phyloP scores from a whole-genome alignment of 257 asterid species.

The Gentiana straminea region DNA sequence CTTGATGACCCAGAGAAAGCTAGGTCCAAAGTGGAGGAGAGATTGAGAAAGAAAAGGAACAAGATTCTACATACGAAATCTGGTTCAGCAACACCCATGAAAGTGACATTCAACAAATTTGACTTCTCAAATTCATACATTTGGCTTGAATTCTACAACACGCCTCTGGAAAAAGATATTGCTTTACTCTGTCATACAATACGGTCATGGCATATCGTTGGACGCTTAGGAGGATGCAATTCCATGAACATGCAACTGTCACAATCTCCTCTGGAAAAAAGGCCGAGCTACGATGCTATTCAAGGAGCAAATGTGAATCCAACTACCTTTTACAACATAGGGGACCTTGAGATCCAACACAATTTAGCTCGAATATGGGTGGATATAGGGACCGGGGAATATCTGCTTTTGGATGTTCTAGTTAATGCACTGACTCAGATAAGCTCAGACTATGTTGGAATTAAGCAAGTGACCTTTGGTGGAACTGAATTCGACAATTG shows the following conservation, averaged over 20 bases:
- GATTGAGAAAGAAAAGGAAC: conserved; percentile 81
- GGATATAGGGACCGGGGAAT: conserved; percentile 80
- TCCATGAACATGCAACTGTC: conserved; percentile 95
- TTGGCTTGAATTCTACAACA: conserved; percentile 89
- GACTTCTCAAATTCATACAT: conserved; percentile 72
- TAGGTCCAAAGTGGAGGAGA: conserved; percentile 83
- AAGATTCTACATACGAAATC: conserved; percentile 73
- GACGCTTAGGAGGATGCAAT: conserved; percentile 96
- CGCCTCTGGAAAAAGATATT: conserved; percentile 70
- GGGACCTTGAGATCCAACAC: conserved; percentile 91
- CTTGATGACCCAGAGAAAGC: conserved; percentile 83
- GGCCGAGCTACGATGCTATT: conserved; percentile 74
- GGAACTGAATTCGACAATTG: conserved; percentile 77
- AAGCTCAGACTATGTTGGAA: conserved; percentile 75
- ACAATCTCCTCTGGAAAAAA: conserved; percentile 60
- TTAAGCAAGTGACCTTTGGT: conserved; percentile 85
- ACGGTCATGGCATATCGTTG: conserved; percentile 91
- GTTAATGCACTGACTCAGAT: conserved; percentile 81
- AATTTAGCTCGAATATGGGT: conserved; percentile 89
- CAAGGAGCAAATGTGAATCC: conserved; percentile 83
- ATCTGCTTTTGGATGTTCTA: conserved; percentile 70
- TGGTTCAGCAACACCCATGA: conserved; percentile 66
- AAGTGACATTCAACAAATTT: conserved; percentile 31
- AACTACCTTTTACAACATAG: conserved; percentile 83
- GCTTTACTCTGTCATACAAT: conserved; percentile 67